phyloP scores from a whole-genome alignment of 208 protist genomes.

The Trichomonas tenax region DNA sequence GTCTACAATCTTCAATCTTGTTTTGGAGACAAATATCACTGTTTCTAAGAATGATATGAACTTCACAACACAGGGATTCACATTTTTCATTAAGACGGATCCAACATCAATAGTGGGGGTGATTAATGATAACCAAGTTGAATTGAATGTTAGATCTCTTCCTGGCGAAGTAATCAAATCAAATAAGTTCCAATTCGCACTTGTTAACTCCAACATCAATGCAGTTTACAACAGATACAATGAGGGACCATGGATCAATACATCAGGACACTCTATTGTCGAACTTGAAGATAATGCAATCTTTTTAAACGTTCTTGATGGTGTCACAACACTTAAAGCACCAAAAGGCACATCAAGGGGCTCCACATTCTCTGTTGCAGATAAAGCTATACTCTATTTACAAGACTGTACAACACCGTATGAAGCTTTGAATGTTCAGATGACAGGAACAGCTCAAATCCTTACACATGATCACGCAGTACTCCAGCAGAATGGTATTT shows the following conservation, averaged over 20 bases:
- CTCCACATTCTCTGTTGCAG: neutral
- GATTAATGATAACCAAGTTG: neutral
- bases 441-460: neutral
- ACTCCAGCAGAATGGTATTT: neutral
- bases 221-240: neutral
- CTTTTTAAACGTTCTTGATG: neutral
- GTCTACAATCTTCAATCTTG: neutral
- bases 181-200: neutral
- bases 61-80: neutral
- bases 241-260: neutral
- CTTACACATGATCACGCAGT: neutral
- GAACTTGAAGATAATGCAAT: neutral
- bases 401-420: neutral
- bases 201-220: neutral
- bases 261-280: neutral
- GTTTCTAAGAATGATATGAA: neutral
- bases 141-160: neutral
- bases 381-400: neutral
- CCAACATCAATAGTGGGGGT: neutral
- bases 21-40: neutral
- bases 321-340: neutral
- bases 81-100: neutral
- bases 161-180: neutral
- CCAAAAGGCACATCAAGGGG: neutral
- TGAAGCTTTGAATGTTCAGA: neutral